phyloP scores from a whole-genome alignment of 345 rosid species.

The Linum tenue region DNA sequence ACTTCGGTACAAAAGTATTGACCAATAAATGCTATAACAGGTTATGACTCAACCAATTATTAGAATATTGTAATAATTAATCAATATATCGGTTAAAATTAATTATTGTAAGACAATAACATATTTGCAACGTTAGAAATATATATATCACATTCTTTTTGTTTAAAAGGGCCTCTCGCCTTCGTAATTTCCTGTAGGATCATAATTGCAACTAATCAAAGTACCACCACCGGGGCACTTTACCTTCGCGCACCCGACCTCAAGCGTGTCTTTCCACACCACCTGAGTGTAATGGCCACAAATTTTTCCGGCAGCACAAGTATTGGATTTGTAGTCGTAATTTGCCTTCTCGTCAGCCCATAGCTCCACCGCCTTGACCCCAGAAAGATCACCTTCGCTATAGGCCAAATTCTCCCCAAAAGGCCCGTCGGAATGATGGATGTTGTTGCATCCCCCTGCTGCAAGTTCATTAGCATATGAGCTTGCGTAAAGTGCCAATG shows the following conservation, averaged over 20 bases:
- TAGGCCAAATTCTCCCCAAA: neutral
- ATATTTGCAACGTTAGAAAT: too few relatives aligned
- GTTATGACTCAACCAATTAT: too few relatives aligned
- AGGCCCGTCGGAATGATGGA: neutral
- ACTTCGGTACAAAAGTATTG: too few relatives aligned
- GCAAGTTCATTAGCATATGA: neutral
- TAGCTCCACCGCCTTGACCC: conserved; percentile 34
- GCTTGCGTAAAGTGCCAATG: neutral
- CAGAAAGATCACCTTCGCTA: neutral
- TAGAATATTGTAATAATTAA: too few relatives aligned
- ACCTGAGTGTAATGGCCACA: conserved; percentile 73
- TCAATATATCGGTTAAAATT: too few relatives aligned
- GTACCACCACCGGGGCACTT: conserved; percentile 42
- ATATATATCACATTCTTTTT: too few relatives aligned
- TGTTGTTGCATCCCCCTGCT: neutral
- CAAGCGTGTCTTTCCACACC: conserved; percentile 49
- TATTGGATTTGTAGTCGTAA: conserved; percentile 42
- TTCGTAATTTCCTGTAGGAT: conserved; percentile 41
- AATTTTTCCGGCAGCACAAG: conserved; percentile 31
- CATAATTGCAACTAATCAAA: conserved; percentile 52
- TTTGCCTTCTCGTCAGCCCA: conserved; percentile 45
- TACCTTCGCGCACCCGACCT: conserved; percentile 60
- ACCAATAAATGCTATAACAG: too few relatives aligned
- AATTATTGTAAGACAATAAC: too few relatives aligned
- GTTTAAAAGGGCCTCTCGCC: conserved; percentile 36